These are phyloP conservation scores for Panicum virgatum DNA, from an alignment of 202 grass and related monocot species.

Conservation along the genomic window DNA sequence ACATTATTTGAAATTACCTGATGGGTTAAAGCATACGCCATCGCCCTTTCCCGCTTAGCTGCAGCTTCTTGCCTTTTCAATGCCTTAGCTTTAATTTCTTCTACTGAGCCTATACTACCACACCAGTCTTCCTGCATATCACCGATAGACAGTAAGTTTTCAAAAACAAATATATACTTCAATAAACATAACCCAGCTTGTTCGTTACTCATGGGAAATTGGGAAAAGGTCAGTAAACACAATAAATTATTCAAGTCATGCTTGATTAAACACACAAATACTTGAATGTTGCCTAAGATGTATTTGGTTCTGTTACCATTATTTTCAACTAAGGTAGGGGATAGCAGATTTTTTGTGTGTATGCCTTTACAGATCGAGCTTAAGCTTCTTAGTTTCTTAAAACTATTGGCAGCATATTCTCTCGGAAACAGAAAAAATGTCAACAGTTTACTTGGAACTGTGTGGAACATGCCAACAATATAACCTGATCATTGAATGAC, in stretches of 20 bases:
- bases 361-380: background rate
- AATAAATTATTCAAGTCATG: background rate
- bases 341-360: background rate
- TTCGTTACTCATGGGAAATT: background rate
- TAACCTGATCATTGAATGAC: background rate
- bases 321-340: background rate
- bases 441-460: background rate
- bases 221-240: background rate
- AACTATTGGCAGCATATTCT: background rate
- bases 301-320: background rate
- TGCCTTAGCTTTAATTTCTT: constrained; percentile 69
- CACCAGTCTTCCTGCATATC: constrained; percentile 70
- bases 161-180: background rate
- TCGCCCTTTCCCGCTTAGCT: constrained; percentile 73
- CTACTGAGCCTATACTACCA: constrained; percentile 53
- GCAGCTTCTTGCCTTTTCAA: constrained; percentile 77
- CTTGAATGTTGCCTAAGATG: background rate
- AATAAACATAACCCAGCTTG: constrained; percentile 5
- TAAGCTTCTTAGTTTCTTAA: background rate
- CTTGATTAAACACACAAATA: constrained; percentile 22
- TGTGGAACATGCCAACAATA: background rate
- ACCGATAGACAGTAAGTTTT: background rate
- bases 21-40: constrained; percentile 79
- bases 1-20: constrained; percentile 43
- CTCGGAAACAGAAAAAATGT: background rate